Evolutionary conservation across 148 eudicot species (phyloP).

Genomic region (Heliosperma pusillum): DNA sequence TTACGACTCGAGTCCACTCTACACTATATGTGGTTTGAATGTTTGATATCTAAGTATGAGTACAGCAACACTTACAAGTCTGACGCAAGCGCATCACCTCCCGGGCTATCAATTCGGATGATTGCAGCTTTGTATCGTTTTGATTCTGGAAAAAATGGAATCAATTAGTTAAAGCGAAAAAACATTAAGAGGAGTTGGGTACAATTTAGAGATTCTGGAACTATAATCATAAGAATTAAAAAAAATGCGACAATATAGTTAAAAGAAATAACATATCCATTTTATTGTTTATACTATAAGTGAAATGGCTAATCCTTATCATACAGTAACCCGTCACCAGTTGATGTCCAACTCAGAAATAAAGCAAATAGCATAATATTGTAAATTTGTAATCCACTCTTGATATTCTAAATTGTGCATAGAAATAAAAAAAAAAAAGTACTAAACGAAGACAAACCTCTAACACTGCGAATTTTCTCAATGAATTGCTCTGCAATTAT

Average conservation of each 20-base stretch:
- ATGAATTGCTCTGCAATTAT: slow-evolving; percentile 71
- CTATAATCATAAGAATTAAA: too few species aligned
- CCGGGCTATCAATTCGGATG: slow-evolving; percentile 92
- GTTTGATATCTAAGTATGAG: not conserved
- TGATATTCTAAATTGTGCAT: not conserved
- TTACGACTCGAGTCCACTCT: not conserved
- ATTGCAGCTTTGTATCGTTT: slow-evolving; percentile 78
- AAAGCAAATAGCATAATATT: not conserved
- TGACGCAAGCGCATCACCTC: slow-evolving; percentile 99
- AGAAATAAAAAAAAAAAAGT: not conserved
- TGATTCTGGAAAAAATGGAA: slow-evolving; percentile 47
- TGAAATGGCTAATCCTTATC: not conserved
- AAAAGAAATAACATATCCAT: too few species aligned
- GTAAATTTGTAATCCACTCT: not conserved
- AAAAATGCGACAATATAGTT: not conserved
- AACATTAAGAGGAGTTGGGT: too few species aligned
- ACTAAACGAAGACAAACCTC: slow-evolving; percentile 45
- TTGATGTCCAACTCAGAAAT: not conserved
- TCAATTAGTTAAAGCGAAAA: not conserved
- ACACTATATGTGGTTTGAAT: not conserved
- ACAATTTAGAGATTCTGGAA: too few species aligned
- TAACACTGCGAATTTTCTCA: slow-evolving; percentile 72
- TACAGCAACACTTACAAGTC: slow-evolving; percentile 72
- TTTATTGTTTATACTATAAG: too few species aligned
- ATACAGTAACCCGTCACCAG: not conserved